These are phyloP conservation scores for Simplicillium sp. DNA, from an alignment of 2,329 filamentous ascomycete genomes.

Conservation along the genomic window DNA sequence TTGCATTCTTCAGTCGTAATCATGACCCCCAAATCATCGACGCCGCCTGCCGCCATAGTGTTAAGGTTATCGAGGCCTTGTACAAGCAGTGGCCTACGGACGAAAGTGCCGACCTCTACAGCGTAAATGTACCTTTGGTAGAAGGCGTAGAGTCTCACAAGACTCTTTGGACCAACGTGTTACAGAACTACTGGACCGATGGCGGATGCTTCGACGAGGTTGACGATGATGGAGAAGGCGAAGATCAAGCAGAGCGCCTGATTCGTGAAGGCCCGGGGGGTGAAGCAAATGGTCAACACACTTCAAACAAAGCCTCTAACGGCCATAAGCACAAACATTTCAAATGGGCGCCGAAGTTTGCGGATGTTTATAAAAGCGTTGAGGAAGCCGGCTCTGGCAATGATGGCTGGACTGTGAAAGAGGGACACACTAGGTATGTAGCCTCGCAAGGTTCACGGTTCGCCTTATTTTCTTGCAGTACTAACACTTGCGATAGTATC, in stretches of 20 bases:
- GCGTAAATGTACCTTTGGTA: slow-evolving; percentile 80
- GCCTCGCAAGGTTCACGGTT: neutral
- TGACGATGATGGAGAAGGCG: slow-evolving; percentile 53
- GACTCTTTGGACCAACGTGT: slow-evolving; percentile 73
- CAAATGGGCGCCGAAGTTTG: slow-evolving; percentile 85
- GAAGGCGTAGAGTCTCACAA: slow-evolving; percentile 63
- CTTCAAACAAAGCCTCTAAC: slow-evolving; percentile 16
- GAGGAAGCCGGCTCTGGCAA: slow-evolving; percentile 69
- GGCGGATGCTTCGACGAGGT: slow-evolving; percentile 82
- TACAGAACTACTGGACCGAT: slow-evolving; percentile 85
- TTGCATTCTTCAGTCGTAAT: slow-evolving; percentile 79
- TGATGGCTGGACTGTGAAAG: slow-evolving; percentile 87
- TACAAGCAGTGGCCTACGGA: slow-evolving; percentile 63
- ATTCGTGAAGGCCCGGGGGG: slow-evolving; percentile 58
- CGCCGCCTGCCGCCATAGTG: slow-evolving; percentile 63
- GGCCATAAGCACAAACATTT: slow-evolving; percentile 76
- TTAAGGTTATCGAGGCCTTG: slow-evolving; percentile 71
- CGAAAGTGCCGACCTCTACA: slow-evolving; percentile 70
- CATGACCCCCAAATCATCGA: slow-evolving; percentile 77
- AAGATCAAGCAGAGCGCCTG: slow-evolving; percentile 61
- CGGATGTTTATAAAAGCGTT: slow-evolving; percentile 82
- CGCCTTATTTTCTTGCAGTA: neutral
- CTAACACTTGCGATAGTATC: slow-evolving; percentile 45
- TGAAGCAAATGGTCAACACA: slow-evolving; percentile 27
- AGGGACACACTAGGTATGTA: slow-evolving; percentile 73